phyloP scores from a whole-genome alignment of 371 early-diverging fungal species.

The Umbelopsis sp. region DNA sequence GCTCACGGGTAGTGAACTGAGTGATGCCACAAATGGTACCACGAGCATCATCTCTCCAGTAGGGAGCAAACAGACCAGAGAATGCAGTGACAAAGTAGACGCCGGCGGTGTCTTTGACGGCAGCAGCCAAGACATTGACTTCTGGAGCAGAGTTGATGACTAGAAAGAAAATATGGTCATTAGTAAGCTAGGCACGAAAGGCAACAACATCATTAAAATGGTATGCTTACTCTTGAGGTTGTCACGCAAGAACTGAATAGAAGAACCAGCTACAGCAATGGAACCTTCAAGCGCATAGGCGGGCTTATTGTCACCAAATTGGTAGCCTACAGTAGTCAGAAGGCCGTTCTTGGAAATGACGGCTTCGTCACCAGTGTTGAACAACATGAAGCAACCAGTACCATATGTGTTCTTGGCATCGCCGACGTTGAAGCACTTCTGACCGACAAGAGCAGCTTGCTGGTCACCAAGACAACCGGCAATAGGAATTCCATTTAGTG shows the following conservation, averaged over 20 bases:
- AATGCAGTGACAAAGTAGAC: conserved; percentile 96
- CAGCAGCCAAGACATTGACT: conserved; percentile 53
- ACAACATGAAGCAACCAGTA: conserved; percentile 95
- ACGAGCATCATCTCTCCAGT: conserved; percentile 91
- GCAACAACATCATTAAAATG: not conserved
- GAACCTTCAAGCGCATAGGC: conserved; percentile 95
- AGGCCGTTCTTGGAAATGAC: conserved; percentile 84
- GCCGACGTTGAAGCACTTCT: conserved; percentile 85
- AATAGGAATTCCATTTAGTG: conserved; percentile 69
- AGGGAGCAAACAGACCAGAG: conserved; percentile 91
- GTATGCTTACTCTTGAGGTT: conserved; percentile 65
- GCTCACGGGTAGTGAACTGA: conserved; percentile 80
- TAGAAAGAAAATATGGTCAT: conserved; percentile 24
- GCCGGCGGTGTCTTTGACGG: conserved; percentile 78
- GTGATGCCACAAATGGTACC: conserved; percentile 89
- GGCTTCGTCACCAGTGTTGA: conserved; percentile 85
- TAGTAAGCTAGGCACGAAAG: conserved; percentile 32
- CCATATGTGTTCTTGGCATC: conserved; percentile 95
- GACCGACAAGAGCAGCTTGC: conserved; percentile 95
- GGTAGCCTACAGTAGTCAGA: conserved; percentile 89
- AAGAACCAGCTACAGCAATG: conserved; percentile 90
- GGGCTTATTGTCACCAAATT: conserved; percentile 73
- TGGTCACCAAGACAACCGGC: conserved; percentile 93
- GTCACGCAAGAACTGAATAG: conserved; percentile 91
- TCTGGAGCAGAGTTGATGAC: conserved; percentile 75